phyloP scores from a whole-genome alignment of 2,329 filamentous ascomycete species.

The Colletotrichum sp. region DNA sequence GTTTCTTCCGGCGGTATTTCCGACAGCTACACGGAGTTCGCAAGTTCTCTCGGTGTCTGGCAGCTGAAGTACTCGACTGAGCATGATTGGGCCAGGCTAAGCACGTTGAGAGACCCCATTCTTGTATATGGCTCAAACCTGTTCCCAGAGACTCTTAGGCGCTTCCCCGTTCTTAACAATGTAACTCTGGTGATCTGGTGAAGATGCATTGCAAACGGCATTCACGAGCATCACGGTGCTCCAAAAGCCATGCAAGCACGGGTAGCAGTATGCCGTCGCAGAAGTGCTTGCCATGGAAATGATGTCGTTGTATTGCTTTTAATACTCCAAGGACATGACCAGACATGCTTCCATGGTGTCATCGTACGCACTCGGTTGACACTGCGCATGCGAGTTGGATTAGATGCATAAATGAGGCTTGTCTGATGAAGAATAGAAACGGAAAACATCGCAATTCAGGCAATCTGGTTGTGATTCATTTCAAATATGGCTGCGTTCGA shows the following conservation, averaged over 20 bases:
- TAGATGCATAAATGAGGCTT: neutral
- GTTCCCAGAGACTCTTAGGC: rapidly evolving
- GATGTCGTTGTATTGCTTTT: rapidly evolving
- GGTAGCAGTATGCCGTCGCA: neutral
- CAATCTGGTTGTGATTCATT: too few relatives aligned
- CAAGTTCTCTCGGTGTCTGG: neutral
- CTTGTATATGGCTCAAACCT: rapidly evolving
- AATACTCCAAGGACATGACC: neutral
- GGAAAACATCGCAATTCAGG: too few relatives aligned
- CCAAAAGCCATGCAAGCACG: neutral
- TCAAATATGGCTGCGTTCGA: too few relatives aligned
- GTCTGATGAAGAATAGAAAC: too few relatives aligned
- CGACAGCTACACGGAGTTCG: neutral
- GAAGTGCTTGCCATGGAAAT: neutral
- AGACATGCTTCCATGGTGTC: neutral
- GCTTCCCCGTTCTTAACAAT: too few relatives aligned
- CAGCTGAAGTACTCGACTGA: neutral
- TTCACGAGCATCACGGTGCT: neutral
- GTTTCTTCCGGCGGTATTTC: neutral
- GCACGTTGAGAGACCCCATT: rapidly evolving
- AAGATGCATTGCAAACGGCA: neutral
- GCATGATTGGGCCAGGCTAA: neutral
- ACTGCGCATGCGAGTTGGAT: neutral
- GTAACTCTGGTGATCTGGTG: too few relatives aligned
- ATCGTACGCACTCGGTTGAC: neutral